A percentile compares a stretch with the other conserved stretches of the same genome.
Evolutionary conservation across 768 basidiomycete species (phyloP).

Genomic region (Panaeolus papilionaceus): DNA sequence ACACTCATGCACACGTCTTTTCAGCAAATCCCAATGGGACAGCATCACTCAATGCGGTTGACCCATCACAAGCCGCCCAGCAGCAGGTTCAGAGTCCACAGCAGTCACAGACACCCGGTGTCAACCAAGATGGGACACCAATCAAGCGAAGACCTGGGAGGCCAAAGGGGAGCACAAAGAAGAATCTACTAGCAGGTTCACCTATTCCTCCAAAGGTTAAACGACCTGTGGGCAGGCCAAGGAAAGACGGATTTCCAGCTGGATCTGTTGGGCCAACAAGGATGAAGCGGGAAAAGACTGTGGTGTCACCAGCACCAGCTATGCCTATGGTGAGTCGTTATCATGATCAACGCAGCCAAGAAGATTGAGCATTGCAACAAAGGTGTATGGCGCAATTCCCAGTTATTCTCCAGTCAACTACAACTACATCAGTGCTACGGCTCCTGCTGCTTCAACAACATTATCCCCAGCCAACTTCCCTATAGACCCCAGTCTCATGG

Average conservation of each 20-base stretch:
- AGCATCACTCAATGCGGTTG: constrained; percentile 22
- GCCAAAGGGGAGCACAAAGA: constrained; percentile 84
- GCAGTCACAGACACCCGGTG: constrained; percentile 18
- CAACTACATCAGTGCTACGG: constrained; percentile 31
- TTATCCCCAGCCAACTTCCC: constrained; percentile 36
- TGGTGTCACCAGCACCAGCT: constrained; percentile 16
- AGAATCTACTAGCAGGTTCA: constrained; percentile 46
- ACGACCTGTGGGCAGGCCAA: constrained; percentile 79
- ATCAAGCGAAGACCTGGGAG: constrained; percentile 75
- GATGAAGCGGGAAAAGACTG: constrained; percentile 33
- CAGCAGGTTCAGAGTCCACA: constrained; percentile 19
- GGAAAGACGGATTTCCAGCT: constrained; percentile 84
- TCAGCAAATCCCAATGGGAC: constrained; percentile 8
- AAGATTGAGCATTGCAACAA: background rate
- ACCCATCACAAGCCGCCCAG: constrained; percentile 18
- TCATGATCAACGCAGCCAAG: background rate
- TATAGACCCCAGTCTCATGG: constrained; percentile 57
- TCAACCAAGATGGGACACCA: constrained; percentile 32
- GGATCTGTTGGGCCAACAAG: constrained; percentile 66
- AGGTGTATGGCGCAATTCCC: constrained; percentile 20
- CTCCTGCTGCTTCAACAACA: constrained; percentile 36
- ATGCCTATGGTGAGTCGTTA: constrained; percentile 16
- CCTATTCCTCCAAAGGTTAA: constrained; percentile 61
- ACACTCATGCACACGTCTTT: constrained; percentile 12
- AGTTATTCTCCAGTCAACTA: constrained; percentile 32